Percentiles rank a stretch among this genome's conserved stretches.
phyloP scores from a whole-genome alignment of 2,329 filamentous ascomycete species.

The Ceratocystis variospora region DNA sequence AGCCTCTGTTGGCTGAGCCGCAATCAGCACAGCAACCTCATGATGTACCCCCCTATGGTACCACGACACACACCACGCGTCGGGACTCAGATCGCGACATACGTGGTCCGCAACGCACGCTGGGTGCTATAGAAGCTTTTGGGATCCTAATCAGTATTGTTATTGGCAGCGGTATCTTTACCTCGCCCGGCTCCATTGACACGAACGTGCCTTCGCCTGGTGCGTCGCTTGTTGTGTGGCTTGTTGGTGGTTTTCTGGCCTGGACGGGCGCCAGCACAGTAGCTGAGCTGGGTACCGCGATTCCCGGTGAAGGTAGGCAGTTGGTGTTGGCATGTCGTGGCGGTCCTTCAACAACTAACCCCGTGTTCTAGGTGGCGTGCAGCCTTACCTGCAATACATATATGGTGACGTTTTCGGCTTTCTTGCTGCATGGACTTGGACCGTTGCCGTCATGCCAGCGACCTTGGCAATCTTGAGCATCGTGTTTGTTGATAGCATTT shows the following conservation, averaged over 20 bases:
- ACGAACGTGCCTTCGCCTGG: slow-evolving; percentile 50
- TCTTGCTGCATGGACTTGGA: slow-evolving; percentile 51
- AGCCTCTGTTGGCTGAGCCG: background rate
- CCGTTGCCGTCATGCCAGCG: slow-evolving; percentile 50
- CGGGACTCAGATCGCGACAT: background rate
- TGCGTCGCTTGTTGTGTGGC: slow-evolving; percentile 44
- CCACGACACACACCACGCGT: background rate
- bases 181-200: slow-evolving; percentile 49
- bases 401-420: slow-evolving; percentile 50
- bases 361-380: slow-evolving; percentile 37
- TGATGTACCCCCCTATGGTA: background rate
- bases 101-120: slow-evolving; percentile 25
- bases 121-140: slow-evolving; percentile 38
- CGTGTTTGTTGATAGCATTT: slow-evolving; percentile 48
- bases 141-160: slow-evolving; percentile 50
- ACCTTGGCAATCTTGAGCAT: slow-evolving; percentile 51
- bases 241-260: slow-evolving; percentile 46
- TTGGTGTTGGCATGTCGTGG: background rate
- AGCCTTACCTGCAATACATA: slow-evolving; percentile 47
- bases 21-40: background rate
- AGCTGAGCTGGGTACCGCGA: slow-evolving; percentile 48
- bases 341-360: background rate
- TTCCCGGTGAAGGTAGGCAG: slow-evolving; percentile 42
- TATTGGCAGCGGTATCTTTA: slow-evolving; percentile 52
- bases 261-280: slow-evolving; percentile 51